phyloP scores from a whole-genome alignment of 225 moss, liverwort and hornwort species.

The Marchantia paleacea region DNA sequence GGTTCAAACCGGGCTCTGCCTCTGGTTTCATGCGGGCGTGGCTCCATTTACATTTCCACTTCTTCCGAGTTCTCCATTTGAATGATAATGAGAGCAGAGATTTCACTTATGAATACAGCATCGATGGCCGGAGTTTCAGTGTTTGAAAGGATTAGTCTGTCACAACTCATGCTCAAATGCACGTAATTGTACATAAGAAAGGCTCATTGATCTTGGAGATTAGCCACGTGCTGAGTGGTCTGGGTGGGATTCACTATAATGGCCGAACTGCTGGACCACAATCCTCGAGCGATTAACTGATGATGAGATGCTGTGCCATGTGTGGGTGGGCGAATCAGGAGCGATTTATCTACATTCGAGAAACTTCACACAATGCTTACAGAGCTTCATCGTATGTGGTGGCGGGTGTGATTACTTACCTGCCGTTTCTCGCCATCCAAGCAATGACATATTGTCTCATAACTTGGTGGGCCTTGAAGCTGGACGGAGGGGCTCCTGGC shows the following conservation, averaged over 20 bases:
- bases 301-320: too few relatives aligned
- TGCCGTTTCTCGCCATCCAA: constrained; percentile 21
- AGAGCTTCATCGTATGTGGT: constrained; percentile 23
- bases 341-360: constrained; percentile 29
- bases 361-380: constrained; percentile 29
- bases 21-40: neutral
- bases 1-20: neutral
- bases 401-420: constrained; percentile 14
- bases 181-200: neutral
- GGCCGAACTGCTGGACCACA: neutral
- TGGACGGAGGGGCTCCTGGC: neutral
- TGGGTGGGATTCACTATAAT: neutral
- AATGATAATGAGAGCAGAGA: neutral
- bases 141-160: neutral
- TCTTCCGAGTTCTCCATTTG: neutral
- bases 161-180: neutral
- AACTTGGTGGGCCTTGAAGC: constrained; percentile 6
- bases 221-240: too few relatives aligned
- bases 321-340: constrained; percentile 8
- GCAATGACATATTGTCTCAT: constrained; percentile 24
- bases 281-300: neutral
- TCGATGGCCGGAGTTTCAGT: too few relatives aligned
- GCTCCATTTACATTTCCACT: too few relatives aligned
- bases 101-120: too few relatives aligned
- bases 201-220: too few relatives aligned